Percentiles rank a stretch among this genome's conserved stretches.
phyloP scores from a whole-genome alignment of 2,329 filamentous ascomycete genomes.

The Paracoccidioides lutzii region DNA sequence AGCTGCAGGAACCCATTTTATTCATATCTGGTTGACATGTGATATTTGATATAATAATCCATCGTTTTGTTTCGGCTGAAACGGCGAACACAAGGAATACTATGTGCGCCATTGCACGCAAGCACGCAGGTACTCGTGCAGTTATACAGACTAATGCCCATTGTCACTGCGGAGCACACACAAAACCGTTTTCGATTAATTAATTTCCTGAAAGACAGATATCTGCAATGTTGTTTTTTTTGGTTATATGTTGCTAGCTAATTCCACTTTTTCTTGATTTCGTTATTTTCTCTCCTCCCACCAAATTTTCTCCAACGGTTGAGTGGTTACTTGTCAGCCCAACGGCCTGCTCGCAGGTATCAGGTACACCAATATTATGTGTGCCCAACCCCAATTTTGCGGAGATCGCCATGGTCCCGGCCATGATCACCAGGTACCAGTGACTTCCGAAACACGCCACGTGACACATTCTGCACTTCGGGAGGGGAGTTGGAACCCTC shows the following conservation, averaged over 20 bases:
- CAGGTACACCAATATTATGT: background rate
- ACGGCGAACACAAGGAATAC: background rate
- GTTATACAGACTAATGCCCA: too few relatives aligned
- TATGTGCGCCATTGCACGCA: background rate
- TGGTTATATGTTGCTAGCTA: too few relatives aligned
- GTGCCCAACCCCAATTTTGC: background rate
- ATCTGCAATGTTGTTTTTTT: too few relatives aligned
- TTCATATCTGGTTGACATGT: background rate
- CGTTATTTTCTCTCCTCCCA: background rate
- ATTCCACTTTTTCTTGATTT: background rate
- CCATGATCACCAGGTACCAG: background rate
- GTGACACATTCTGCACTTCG: background rate
- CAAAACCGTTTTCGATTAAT: background rate
- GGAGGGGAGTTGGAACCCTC: too few relatives aligned
- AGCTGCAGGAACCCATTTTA: background rate
- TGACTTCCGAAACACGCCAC: constrained; percentile 1
- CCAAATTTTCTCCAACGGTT: too few relatives aligned
- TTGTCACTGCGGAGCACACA: too few relatives aligned
- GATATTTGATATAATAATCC: background rate
- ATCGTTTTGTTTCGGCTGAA: background rate
- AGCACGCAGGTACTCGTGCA: too few relatives aligned
- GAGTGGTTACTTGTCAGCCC: too few relatives aligned
- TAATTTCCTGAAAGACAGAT: too few relatives aligned
- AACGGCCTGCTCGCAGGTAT: background rate
- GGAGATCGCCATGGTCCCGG: background rate